phyloP scores from a whole-genome alignment of 2,329 filamentous ascomycete species.

The Rhexocercosporidium sp. region DNA sequence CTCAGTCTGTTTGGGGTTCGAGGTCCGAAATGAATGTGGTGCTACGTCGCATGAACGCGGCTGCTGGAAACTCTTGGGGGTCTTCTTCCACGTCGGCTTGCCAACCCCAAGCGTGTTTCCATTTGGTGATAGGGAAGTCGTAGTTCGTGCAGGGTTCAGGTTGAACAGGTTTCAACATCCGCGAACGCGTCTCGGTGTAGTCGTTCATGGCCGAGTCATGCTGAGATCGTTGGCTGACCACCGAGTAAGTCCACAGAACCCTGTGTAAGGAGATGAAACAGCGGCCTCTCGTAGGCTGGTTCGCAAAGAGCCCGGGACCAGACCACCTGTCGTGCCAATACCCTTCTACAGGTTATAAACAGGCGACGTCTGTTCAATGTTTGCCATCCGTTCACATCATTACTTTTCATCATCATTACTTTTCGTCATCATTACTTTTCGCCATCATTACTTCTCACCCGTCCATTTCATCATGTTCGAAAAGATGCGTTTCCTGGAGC shows the following conservation, averaged over 20 bases:
- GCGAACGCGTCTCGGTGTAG: background rate
- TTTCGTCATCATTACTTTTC: too few species aligned
- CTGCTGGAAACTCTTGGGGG: background rate
- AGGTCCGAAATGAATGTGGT: background rate
- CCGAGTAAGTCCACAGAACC: too few species aligned
- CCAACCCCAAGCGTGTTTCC: background rate
- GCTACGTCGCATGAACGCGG: background rate
- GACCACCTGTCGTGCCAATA: background rate
- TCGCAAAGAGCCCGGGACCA: background rate
- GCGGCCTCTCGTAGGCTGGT: background rate
- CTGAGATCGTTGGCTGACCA: background rate
- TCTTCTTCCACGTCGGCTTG: background rate
- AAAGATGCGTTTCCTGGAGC: constrained; percentile 4
- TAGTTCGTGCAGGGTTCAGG: background rate
- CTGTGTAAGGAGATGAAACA: too few species aligned
- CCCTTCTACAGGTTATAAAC: constrained; percentile 1
- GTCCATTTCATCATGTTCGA: background rate
- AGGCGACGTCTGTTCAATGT: constrained; percentile 1
- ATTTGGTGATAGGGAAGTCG: background rate
- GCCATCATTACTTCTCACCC: too few species aligned
- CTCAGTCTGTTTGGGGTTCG: background rate
- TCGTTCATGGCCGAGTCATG: background rate
- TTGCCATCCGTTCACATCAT: constrained; percentile 1
- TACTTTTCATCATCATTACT: background rate
- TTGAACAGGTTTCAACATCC: background rate